These are phyloP conservation scores for Skeletonema costatum DNA, from an alignment of 108 stramenopile genomes.

Conservation along the genomic window DNA sequence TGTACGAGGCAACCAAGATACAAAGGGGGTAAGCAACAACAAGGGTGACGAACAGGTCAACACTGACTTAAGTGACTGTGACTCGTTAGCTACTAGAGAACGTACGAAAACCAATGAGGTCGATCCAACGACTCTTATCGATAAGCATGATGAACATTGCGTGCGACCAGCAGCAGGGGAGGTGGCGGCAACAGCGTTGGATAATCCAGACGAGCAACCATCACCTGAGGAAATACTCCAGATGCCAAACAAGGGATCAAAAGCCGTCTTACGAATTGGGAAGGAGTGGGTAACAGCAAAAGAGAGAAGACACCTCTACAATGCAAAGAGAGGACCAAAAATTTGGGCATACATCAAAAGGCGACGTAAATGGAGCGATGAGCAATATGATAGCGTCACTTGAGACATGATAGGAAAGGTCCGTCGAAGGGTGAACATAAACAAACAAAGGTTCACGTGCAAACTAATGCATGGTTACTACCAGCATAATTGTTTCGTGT, in stretches of 20 bases:
- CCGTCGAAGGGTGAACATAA: background rate
- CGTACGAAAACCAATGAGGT: background rate
- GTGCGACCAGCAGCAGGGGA: background rate
- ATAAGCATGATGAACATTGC: background rate
- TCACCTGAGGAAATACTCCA: background rate
- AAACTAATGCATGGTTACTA: background rate
- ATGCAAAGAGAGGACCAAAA: background rate
- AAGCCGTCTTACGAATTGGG: background rate
- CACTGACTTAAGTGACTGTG: background rate
- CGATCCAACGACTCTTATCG: too few species aligned
- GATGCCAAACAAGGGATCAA: background rate
- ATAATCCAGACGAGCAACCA: background rate
- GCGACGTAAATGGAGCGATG: background rate
- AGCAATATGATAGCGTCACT: background rate
- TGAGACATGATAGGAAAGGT: background rate
- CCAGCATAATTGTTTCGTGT: too few species aligned
- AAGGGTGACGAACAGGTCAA: background rate
- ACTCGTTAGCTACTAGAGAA: background rate
- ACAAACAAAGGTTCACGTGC: background rate
- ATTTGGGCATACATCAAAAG: background rate
- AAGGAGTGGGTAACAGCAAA: background rate
- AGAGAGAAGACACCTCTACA: background rate
- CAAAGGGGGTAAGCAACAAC: background rate
- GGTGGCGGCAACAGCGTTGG: background rate
- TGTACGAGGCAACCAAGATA: too few species aligned